Conservation (phyloP, 2,329 filamentous ascomycete species). For the Talaromyces piceae region DNA sequence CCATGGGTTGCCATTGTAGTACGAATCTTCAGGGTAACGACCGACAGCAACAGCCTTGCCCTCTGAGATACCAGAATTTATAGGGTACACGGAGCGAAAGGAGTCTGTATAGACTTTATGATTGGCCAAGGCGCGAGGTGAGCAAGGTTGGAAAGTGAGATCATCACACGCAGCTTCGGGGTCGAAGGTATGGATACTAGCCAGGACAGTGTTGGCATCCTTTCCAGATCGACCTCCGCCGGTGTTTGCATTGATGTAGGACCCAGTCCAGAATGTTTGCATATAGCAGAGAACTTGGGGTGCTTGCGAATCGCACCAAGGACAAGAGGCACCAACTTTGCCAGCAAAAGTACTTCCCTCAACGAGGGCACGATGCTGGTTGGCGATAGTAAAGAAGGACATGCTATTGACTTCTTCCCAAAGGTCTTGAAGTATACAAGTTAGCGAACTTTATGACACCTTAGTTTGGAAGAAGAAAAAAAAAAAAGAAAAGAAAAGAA, state of each 20-base stretch:
- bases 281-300: slow-evolving; percentile 66
- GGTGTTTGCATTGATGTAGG: slow-evolving; percentile 60
- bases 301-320: slow-evolving; percentile 59
- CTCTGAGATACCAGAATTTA: slow-evolving; percentile 35
- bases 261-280: slow-evolving; percentile 63
- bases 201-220: slow-evolving; percentile 61
- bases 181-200: slow-evolving; percentile 38
- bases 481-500: neutral
- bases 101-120: slow-evolving; percentile 69
- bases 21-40: slow-evolving; percentile 64
- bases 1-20: slow-evolving; percentile 76
- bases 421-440: slow-evolving; percentile 41
- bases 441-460: slow-evolving; percentile 1
- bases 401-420: slow-evolving; percentile 75
- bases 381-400: slow-evolving; percentile 70
- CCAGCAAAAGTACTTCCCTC: slow-evolving; percentile 53
- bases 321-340: slow-evolving; percentile 53
- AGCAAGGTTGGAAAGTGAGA: slow-evolving; percentile 70
- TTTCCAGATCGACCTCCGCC: slow-evolving; percentile 57
- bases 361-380: slow-evolving; percentile 57
- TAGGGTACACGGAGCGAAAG: slow-evolving; percentile 61
- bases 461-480: no score
- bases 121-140: slow-evolving; percentile 59
- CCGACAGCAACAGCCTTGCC: slow-evolving; percentile 42
- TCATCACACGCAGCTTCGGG: slow-evolving; percentile 28